Evolutionary conservation across 768 basidiomycete genomes (phyloP).

Genomic region (Xerocomus spinulosus): DNA sequence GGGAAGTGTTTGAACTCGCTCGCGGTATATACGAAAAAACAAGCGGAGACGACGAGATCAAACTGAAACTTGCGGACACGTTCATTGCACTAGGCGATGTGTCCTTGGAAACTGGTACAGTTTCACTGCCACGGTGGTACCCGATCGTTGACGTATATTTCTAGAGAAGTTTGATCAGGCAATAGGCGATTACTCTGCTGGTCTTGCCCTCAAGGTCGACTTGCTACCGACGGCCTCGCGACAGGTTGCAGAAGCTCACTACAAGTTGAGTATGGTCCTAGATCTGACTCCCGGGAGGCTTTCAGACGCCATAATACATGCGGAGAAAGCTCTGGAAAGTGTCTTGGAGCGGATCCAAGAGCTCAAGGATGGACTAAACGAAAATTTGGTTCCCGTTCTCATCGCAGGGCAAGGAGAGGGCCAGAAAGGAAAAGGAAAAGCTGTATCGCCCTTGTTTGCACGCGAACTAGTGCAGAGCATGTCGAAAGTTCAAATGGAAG

Average conservation of each 20-base stretch:
- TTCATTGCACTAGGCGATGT: conserved; percentile 92
- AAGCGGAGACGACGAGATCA: conserved; percentile 53
- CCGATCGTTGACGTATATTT: neutral
- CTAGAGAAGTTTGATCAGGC: conserved; percentile 96
- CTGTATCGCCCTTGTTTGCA: conserved; percentile 33
- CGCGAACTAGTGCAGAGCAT: conserved; percentile 61
- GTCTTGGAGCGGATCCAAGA: conserved; percentile 66
- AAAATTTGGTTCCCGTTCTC: conserved; percentile 33
- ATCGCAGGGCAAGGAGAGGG: conserved; percentile 33
- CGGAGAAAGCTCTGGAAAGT: conserved; percentile 73
- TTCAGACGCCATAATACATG: conserved; percentile 76
- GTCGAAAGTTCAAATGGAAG: conserved; percentile 68
- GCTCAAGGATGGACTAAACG: conserved; percentile 44
- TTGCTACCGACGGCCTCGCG: conserved; percentile 85
- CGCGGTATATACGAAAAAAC: conserved; percentile 78
- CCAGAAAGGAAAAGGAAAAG: conserved; percentile 71
- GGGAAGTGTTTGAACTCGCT: conserved; percentile 96
- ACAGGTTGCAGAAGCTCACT: conserved; percentile 90
- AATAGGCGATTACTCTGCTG: conserved; percentile 78
- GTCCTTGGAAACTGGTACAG: conserved; percentile 90
- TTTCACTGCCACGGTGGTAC: neutral
- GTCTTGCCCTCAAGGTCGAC: conserved; percentile 64
- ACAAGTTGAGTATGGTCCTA: conserved; percentile 89
- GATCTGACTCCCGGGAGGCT: conserved; percentile 86
- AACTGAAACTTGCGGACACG: conserved; percentile 85